Evolutionary conservation across 345 rosid species (phyloP).

Genomic region (Cardamine occulta): DNA sequence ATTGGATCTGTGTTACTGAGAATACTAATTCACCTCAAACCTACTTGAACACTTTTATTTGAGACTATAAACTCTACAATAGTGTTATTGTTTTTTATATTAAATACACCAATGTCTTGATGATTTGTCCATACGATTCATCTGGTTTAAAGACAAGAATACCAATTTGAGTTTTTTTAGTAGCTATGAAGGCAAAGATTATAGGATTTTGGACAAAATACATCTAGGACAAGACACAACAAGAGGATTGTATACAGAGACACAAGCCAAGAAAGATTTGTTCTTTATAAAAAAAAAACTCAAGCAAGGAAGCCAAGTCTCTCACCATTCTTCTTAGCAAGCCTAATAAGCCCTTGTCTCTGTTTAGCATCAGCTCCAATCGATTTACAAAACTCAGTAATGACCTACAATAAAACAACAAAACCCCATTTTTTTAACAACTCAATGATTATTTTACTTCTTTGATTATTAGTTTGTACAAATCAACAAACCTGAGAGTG

Average conservation of each 20-base stretch:
- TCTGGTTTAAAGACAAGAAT: slow-evolving; percentile 28
- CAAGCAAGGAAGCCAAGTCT: slow-evolving; percentile 93
- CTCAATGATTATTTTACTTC: not conserved
- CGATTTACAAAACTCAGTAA: slow-evolving; percentile 92
- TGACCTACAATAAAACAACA: slow-evolving; percentile 57
- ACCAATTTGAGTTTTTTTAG: too few relatives aligned
- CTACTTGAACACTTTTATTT: not conserved
- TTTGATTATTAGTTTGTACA: too few relatives aligned
- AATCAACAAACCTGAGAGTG: slow-evolving; percentile 79
- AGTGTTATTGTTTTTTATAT: slow-evolving; percentile 1
- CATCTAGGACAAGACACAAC: not conserved
- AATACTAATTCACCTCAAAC: not conserved
- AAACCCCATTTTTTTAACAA: not conserved
- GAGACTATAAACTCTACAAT: not conserved
- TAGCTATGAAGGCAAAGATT: not conserved
- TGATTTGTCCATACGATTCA: slow-evolving; percentile 1
- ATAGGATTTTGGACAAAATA: too few relatives aligned
- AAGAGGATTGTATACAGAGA: not conserved
- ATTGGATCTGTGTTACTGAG: slow-evolving; percentile 6
- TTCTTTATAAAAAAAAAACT: not conserved
- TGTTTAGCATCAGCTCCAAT: slow-evolving; percentile 97
- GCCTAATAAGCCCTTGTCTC: slow-evolving; percentile 91
- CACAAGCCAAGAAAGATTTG: not conserved
- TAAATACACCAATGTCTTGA: too few relatives aligned
- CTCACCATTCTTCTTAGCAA: slow-evolving; percentile 99